Base-by-base conservation (phyloP, 331 rosid species). In the Saraca asoca region DNA sequence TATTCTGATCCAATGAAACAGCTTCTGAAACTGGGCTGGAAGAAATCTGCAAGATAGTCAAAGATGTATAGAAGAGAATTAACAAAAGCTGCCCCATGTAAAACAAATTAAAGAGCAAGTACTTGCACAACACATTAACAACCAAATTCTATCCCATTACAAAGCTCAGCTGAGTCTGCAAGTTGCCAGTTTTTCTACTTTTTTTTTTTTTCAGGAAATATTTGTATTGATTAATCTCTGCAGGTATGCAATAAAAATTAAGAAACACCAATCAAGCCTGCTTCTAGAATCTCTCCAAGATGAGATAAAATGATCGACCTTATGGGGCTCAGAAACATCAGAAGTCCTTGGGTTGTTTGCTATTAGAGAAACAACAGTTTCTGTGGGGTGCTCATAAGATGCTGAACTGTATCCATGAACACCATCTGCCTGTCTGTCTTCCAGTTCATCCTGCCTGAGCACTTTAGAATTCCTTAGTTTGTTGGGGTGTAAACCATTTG, bases 401-500 rank as follows among this genome's bases (percentile, higher is more conserved):
- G 57, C 51, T 16, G 85, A 66, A 45, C 39, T 80, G 57, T 69
- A 75, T 70, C 74, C 79, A 38, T 38, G 45, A 63, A 74, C 61
- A 57, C 44, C 72, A 49, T 80, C 74, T 29, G 54, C 58, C 24
- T 49, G 66, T 63, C 53, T 66, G 29, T 64, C 67, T 71, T 76
- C 81, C 66, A 39, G 72, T 61, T 60, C 76, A 68, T 86, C 90
- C 43, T 57, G 81, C 58, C 69, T 67, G 68, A 58, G 54, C 43
- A 15, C 77, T 64, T 64, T 68, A 48, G 84, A 71, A 77, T 72
- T 67, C 82, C 79, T 84, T 12, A 81, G 72, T 58, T 77, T 81
- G 80, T 61, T 65, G 65, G 67, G 51, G 64, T 75, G 72, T 54
- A 78, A 75, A 65, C 89, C 89, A 83, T 83, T 88, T 45, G 79